A percentile compares a stretch with the other conserved stretches of the same genome.
phyloP scores from a whole-genome alignment of 2,329 filamentous ascomycete species.

The Pleurostoma richardsiae region DNA sequence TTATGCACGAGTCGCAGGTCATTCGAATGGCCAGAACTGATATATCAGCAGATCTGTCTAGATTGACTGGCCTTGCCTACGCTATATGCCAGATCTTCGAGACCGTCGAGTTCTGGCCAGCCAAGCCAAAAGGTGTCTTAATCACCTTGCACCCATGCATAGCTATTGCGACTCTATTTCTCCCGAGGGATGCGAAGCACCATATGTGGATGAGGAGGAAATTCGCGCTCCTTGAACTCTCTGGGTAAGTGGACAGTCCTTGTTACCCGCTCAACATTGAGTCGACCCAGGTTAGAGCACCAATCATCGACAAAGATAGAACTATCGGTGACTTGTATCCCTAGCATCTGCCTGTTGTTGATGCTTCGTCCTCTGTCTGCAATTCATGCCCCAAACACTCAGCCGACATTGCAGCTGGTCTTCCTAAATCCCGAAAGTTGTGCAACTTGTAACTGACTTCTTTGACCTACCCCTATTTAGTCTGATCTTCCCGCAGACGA shows the following conservation, averaged over 20 bases:
- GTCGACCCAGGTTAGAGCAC: too few species aligned
- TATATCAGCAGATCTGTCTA: constrained; percentile 47
- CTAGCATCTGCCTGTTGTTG: too few species aligned
- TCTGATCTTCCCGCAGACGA: constrained; percentile 73
- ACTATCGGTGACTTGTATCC: too few species aligned
- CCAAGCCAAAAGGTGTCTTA: constrained; percentile 64
- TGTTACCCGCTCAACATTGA: not conserved
- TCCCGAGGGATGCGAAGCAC: constrained; percentile 70
- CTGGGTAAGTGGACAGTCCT: constrained; percentile 57
- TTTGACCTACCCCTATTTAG: constrained; percentile 36
- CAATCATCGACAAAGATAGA: too few species aligned
- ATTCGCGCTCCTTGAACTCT: constrained; percentile 70
- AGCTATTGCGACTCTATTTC: constrained; percentile 70
- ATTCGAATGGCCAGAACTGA: constrained; percentile 48
- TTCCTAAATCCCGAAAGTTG: too few species aligned
- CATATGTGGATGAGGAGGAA: constrained; percentile 76
- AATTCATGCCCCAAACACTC: too few species aligned
- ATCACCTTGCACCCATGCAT: constrained; percentile 72
- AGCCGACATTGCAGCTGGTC: too few species aligned
- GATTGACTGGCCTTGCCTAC: constrained; percentile 57
- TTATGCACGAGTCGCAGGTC: constrained; percentile 77
- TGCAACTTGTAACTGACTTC: too few species aligned
- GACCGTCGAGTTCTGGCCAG: constrained; percentile 67
- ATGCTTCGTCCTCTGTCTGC: too few species aligned
- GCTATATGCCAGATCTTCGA: constrained; percentile 75